Base-by-base conservation (phyloP, 345 rosid species). In the Populus simonii region DNA sequence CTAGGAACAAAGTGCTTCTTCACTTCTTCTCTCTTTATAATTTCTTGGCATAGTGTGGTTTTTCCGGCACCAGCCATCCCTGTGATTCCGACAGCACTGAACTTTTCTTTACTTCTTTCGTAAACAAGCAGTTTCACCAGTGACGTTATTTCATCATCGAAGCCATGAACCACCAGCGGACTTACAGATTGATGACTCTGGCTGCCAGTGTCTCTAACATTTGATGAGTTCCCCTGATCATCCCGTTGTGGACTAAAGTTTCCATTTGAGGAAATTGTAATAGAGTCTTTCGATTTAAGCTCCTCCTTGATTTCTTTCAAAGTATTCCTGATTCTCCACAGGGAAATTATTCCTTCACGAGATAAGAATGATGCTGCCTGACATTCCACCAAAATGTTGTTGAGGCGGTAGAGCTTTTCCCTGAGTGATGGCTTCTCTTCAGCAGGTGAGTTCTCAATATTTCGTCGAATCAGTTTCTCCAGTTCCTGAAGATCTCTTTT, bases 361-460 rank as follows among this genome's bases (percentile, higher is more conserved):
- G 68, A 63, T 63, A 63, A 31, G 68, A 63, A 63, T 0, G 77
- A 70, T 72, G 69, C 35, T 17, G 63, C 17, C 68, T 66, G 70
- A 2, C 68, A 71, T 25, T 76, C 77, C 7, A 35, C 23, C 68
- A 76, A 41, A 35, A 72, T 12, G 45, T 80, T 55, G 68, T 76
- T 71, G 49, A 80, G 79, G 66, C 36, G 23, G 53, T 70, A 75
- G 33, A 80, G 83, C 25, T 62, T 61, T 67, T 71, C 72, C 72
- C 72, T 66, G 45, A 66, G 29, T 13, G 53, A 16, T 16, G 53
- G 47, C 41, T 35, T 49, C 15, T 29, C 62, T 22, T n/a, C 31
- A 25, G 68, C 17, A 6, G 68, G 36, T 63, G 68, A 9, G 29
- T 27, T 31, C 6, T 8, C 17, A 23, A 63, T 5, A 4, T 63